Base-by-base conservation (phyloP, 1,139 yeast genomes). In the Hansenula sp. region DNA sequence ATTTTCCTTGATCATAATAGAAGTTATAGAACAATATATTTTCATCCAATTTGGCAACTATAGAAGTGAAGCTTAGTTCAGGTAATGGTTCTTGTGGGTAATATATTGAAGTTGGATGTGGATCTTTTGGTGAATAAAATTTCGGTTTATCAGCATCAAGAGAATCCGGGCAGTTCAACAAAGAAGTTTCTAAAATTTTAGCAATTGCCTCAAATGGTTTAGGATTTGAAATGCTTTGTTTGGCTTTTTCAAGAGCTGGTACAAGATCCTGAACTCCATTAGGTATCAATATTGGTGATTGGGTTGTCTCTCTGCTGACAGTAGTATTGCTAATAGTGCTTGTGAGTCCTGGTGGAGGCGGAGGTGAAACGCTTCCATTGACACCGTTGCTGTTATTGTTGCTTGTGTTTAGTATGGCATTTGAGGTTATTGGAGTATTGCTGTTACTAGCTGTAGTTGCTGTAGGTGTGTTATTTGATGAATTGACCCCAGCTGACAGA, bases 1-100 rank as follows among this genome's bases (percentile, higher is more conserved):
- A 82, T 10, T 83, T 72, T 19, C 83, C 84, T 54, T 79, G 84
- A 44, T 79, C 73, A 61, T 67, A 94, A 67, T 94, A 93, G 66
- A 94, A 93, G 47, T 94, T 86, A 71, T 88, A 94, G 57, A 93
- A 91, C 54, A 93, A 68, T 2, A 99, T 91, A 60, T 91, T 97
- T 38, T 84, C 73, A 57, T 89, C 96, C 61, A 91, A 79, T 57
- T 85, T 88, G 31, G 76, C 71, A 70, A 89, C 76, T 35, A 88
- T 67, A 66, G 70, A 57, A 1, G 55, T 35, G 40, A 50, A 56
- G 1, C 44, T 42, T n/a, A 56, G 36, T 39, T 57, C 61, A 10
- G 57, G 53, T 4, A 51, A 40, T 38, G 96, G 96, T 54, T 89
- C 96, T 60, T 84, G 93, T 4, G 99, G 99, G 66, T 90, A 93